Conservation (phyloP, 2,329 filamentous ascomycete genomes). For the Beauveria sp. region DNA sequence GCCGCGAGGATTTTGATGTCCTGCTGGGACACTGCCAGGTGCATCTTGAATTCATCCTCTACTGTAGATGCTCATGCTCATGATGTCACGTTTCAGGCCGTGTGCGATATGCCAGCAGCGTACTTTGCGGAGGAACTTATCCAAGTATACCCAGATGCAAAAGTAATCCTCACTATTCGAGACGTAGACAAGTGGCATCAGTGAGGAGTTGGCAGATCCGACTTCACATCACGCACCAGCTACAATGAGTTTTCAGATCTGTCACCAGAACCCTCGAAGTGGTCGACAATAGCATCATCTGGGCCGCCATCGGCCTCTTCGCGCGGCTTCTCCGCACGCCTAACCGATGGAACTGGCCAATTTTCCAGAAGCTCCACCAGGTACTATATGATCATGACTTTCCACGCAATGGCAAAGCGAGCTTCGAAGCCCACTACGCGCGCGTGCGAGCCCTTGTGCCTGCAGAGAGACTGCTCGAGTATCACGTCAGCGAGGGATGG, state of each 20-base stretch:
- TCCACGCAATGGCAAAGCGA: constrained; percentile 8
- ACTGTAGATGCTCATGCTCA: neutral
- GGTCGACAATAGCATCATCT: neutral
- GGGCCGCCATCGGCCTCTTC: neutral
- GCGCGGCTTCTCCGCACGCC: constrained; percentile 3
- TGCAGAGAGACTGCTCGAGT: constrained; percentile 17
- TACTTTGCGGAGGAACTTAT: constrained; percentile 9
- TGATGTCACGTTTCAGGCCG: neutral
- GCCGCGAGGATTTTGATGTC: constrained; percentile 3
- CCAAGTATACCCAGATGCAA: constrained; percentile 4
- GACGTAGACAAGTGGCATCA: constrained; percentile 8
- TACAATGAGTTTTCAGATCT: neutral
- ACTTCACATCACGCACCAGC: neutral
- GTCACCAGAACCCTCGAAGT: constrained; percentile 2
- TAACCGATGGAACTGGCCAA: constrained; percentile 8
- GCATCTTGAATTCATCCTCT: neutral
- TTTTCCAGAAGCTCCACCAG: constrained; percentile 17
- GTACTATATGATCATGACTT: constrained; percentile 9
- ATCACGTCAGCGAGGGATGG: constrained; percentile 18
- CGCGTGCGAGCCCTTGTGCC: constrained; percentile 13
- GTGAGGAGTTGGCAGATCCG: neutral
- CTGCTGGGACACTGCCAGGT: constrained; percentile 5
- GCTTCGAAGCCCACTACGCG: constrained; percentile 18
- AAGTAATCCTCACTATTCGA: constrained; percentile 6
- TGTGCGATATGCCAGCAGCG: constrained; percentile 6